Conservation (phyloP, 2,329 filamentous ascomycete genomes). For the Fusarium sp. region DNA sequence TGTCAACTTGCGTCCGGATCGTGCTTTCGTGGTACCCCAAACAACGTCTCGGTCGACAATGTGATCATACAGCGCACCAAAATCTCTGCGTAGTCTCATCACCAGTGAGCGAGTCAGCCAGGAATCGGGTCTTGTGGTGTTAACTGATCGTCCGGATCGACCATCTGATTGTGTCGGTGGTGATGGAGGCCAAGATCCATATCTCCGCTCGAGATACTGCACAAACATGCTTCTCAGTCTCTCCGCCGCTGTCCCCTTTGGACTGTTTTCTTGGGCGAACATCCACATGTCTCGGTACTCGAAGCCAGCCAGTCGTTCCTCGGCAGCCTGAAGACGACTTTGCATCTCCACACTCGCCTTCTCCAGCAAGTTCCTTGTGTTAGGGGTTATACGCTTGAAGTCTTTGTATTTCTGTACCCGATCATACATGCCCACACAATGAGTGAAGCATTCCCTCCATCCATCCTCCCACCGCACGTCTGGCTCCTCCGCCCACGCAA, state of each 20-base stretch:
- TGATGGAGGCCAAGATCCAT: slow-evolving; percentile 76
- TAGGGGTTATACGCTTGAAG: slow-evolving; percentile 71
- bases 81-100: slow-evolving; percentile 73
- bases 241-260: slow-evolving; percentile 70
- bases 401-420: slow-evolving; percentile 68
- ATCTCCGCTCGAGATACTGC: slow-evolving; percentile 69
- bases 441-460: slow-evolving; percentile 77
- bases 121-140: slow-evolving; percentile 59
- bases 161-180: slow-evolving; percentile 55
- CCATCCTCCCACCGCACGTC: slow-evolving; percentile 76
- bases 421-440: slow-evolving; percentile 75
- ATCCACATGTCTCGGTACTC: slow-evolving; percentile 75
- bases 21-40: slow-evolving; percentile 75
- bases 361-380: slow-evolving; percentile 75
- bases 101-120: slow-evolving; percentile 75
- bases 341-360: slow-evolving; percentile 74
- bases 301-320: slow-evolving; percentile 73
- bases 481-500: slow-evolving; percentile 76
- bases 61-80: slow-evolving; percentile 79
- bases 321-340: slow-evolving; percentile 73
- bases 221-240: slow-evolving; percentile 73
- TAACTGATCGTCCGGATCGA: slow-evolving; percentile 35
- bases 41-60: slow-evolving; percentile 76
- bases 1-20: slow-evolving; percentile 75
- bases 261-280: slow-evolving; percentile 60